Conservation (phyloP, 352 stramenopile species). For the Thalassiosira livingstoniorum region DNA sequence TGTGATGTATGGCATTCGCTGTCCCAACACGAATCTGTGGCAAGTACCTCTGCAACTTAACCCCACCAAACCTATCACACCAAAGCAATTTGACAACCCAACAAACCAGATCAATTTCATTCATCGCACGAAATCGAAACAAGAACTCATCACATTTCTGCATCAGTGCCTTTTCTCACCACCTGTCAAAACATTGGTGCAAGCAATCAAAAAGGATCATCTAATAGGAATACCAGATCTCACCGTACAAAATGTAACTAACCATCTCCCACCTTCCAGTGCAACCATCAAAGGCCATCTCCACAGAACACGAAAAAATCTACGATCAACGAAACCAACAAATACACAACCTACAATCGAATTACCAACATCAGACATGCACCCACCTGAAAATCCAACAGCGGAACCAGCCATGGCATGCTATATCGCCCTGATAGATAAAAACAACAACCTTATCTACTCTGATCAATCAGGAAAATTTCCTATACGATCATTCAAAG, state of each 20-base stretch:
- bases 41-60: neutral
- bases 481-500: neutral
- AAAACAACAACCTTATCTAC: neutral
- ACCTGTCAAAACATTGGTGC: neutral
- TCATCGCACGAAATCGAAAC: too few species aligned
- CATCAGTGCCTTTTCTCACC: too few species aligned
- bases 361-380: too few species aligned
- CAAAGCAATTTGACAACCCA: too few species aligned
- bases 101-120: too few species aligned
- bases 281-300: neutral
- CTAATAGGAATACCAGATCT: neutral
- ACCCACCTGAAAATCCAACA: too few species aligned
- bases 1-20: neutral
- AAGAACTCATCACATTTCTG: neutral
- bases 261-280: neutral
- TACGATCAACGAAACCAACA: conserved; percentile 4
- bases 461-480: neutral
- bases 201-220: neutral
- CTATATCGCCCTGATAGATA: too few species aligned
- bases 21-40: neutral
- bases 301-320: neutral
- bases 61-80: too few species aligned
- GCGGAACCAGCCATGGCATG: too few species aligned
- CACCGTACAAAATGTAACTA: too few species aligned
- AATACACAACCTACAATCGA: too few species aligned